Percentiles rank a stretch among this genome's conserved stretches.
These are phyloP conservation scores for Pelargonium nanum DNA, from an alignment of 345 rosid genomes.

Conservation along the genomic window DNA sequence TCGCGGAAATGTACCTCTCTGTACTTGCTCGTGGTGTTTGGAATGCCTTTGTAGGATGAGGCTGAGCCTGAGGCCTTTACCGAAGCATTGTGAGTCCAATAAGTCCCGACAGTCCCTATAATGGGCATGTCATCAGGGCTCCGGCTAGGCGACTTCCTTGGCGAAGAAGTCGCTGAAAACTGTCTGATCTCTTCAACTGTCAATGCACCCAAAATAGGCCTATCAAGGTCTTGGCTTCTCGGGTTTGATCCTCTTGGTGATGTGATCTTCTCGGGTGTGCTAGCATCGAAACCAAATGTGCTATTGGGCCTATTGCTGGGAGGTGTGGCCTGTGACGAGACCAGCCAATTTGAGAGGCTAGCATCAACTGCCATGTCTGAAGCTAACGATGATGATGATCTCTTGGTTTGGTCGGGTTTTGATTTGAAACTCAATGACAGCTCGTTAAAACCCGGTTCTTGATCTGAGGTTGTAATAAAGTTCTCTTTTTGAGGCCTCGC, in stretches of 20 bases:
- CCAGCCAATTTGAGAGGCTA: conserved; percentile 89
- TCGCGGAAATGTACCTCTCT: conserved; percentile 54
- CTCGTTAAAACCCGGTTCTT: conserved; percentile 26
- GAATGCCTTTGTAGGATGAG: conserved; percentile 73
- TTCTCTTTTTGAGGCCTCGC: conserved; percentile 23
- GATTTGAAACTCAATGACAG: conserved; percentile 30
- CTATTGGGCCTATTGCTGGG: conserved; percentile 27
- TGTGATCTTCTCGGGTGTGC: conserved; percentile 32
- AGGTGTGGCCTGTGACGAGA: conserved; percentile 48
- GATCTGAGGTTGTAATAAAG: conserved; percentile 1
- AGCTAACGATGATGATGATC: no score
- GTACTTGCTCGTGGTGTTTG: conserved; percentile 85
- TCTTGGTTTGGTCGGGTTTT: conserved; percentile 29
- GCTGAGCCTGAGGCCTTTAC: conserved; percentile 29
- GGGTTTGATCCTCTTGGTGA: conserved; percentile 41
- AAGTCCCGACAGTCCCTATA: conserved; percentile 37
- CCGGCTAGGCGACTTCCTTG: conserved; percentile 61
- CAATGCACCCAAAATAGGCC: conserved; percentile 81
- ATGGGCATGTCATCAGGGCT: conserved; percentile 39
- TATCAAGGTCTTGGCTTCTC: conserved; percentile 53
- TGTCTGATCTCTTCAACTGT: conserved; percentile 78
- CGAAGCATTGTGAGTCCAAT: conserved; percentile 22
- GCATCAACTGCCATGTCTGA: conserved; percentile 58
- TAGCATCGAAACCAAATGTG: conserved; percentile 14
- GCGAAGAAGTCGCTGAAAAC: conserved; percentile 54